These are phyloP conservation scores for Rhizoclosmatium sp. DNA, from an alignment of 192 early-diverging fungal species.

Conservation along the genomic window DNA sequence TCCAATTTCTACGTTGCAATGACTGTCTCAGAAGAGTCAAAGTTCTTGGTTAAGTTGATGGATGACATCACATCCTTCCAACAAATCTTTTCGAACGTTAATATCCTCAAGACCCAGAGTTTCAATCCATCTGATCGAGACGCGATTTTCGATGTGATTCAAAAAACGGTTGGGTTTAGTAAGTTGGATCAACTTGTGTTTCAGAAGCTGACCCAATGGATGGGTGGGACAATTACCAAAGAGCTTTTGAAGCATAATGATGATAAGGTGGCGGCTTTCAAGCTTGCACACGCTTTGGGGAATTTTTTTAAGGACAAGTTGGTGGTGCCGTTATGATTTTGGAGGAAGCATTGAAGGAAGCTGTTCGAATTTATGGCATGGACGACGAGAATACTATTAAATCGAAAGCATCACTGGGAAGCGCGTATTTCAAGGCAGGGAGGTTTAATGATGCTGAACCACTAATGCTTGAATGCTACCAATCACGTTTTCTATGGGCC, in stretches of 20 bases:
- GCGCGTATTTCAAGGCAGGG: not conserved
- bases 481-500: no score
- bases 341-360: not conserved
- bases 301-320: not conserved
- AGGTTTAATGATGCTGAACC: slow-evolving; percentile 7
- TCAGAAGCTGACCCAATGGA: not conserved
- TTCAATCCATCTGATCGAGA: not conserved
- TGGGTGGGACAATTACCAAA: not conserved
- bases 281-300: not conserved
- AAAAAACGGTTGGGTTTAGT: slow-evolving; percentile 8
- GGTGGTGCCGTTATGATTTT: not conserved
- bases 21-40: not conserved
- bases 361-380: not conserved
- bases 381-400: not conserved
- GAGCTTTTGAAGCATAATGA: not conserved
- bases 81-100: no score
- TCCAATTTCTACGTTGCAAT: slow-evolving; percentile 36
- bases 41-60: no score
- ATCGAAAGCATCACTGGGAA: not conserved
- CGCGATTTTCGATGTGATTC: not conserved
- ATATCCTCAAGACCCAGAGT: no score
- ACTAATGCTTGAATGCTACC: not conserved
- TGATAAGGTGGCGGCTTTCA: not conserved
- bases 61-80: no score
- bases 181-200: slow-evolving; percentile 6